Percentiles rank a stretch among this genome's conserved stretches.
phyloP scores from a whole-genome alignment of 2,329 filamentous ascomycete genomes.

The Fusarium irregulare region DNA sequence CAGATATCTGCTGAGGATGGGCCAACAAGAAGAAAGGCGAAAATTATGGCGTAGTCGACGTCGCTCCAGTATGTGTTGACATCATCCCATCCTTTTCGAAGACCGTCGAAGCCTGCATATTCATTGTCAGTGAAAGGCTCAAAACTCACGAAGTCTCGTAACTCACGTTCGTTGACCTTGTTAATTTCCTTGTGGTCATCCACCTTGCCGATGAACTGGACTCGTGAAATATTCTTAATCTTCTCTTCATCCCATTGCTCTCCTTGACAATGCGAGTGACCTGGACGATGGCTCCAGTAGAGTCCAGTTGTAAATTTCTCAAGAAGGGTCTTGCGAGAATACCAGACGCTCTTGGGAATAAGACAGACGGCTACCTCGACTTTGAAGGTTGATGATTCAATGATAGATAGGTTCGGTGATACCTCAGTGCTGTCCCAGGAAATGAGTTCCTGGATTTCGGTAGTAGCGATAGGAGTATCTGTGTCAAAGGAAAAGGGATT shows the following conservation, averaged over 20 bases:
- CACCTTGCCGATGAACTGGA: constrained; percentile 11
- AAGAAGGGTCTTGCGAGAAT: constrained; percentile 7
- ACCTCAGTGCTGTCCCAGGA: neutral
- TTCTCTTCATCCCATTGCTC: neutral
- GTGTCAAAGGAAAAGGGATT: neutral
- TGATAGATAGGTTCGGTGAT: neutral
- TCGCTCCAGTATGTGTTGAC: constrained; percentile 20
- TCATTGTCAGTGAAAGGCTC: neutral
- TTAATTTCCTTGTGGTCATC: neutral
- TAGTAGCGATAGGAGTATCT: neutral
- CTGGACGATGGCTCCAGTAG: constrained; percentile 11
- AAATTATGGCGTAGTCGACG: constrained; percentile 17
- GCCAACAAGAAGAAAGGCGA: constrained; percentile 10
- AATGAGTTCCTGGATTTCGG: neutral
- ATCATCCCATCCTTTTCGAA: constrained; percentile 11
- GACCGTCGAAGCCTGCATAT: neutral
- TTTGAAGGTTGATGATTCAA: neutral
- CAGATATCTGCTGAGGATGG: neutral
- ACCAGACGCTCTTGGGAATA: constrained; percentile 12
- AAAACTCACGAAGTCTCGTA: fast-evolving
- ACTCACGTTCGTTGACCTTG: neutral
- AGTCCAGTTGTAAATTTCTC: constrained; percentile 14
- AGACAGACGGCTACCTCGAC: constrained; percentile 13
- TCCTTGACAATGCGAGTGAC: neutral
- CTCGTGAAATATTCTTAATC: constrained; percentile 3